Evolutionary conservation across 2,329 filamentous ascomycete species (phyloP), one percentile per base, ranked within the genome.

Genomic region (Emmonsiellopsis sp.): DNA sequence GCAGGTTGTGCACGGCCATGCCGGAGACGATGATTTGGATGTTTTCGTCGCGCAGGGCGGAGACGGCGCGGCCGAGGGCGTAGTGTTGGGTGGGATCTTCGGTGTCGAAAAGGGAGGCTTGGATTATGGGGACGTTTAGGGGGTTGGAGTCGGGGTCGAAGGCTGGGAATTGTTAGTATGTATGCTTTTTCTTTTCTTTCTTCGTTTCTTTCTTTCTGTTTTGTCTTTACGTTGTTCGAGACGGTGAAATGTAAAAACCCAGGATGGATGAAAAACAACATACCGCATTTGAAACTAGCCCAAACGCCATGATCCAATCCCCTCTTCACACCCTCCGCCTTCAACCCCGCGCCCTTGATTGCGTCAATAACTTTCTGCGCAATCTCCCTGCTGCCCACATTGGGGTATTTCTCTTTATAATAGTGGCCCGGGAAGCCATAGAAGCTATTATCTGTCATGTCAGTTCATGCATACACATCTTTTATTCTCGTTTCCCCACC

Each of bases 281-380:
- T 67, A 76, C 73, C 72, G 57, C 69, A 73, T 57, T 77, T 78
- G 66, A 89, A 89, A 9, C 81, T 80, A 0, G 80, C 83, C 76
- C 85, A 90, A 26, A 89, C 85, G 16, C 87, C 87, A 63, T 90
- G 87, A 62, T 90, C 86, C 1, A 89, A 73, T 0, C 86, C 86
- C 41, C 86, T 74, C 45, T 79, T 76, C 0, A 83, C 78, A 2
- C 78, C 78, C 56, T 80, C 71, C 1, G 80, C 78, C 51, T 79
- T 72, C 58, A 87, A 84, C 1, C 80, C 82, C 0, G 80, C 78
- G 4, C 76, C 65, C 3, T 72, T 69, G 5, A 89, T 72, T 50
- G 79, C 66, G 13, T 69, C 65, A 37, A 86, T 75, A 52, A 89
- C 76, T 50, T 76, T 77, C 26, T 76, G 68, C 1, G 84, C 83